Evolutionary conservation across 1,284 basidiomycete genomes (phyloP), one percentile per base, ranked within the genome.

Genomic region (Heterobasidion parviporum): DNA sequence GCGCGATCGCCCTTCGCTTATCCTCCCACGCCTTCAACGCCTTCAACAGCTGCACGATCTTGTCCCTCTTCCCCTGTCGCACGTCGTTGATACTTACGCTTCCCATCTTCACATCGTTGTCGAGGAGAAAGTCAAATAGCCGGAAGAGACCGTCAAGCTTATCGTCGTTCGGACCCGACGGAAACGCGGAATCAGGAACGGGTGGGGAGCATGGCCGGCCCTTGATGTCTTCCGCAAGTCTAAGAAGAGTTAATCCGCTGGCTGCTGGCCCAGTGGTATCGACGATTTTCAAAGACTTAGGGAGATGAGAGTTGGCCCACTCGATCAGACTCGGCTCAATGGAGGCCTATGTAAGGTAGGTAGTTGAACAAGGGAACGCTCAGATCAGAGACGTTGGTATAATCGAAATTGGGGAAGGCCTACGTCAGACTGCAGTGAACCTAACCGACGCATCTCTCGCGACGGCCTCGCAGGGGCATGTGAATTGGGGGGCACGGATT

Each of bases 51-150:
- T 91, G 84, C 8, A 86, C 64, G 60, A 94, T 82, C 73, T 90
- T 92, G 47, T 87, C 85, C 46, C 81, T 74, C 67, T 88, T 89
- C 44, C 89, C 91, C 59, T 82, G 80, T 54, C 89, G 77, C 48
- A 97, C 78, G 69, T 96, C 94, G 66, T 94, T 94, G 71, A 96
- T 93, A 64, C 89, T 94, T 36, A 95, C 87, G 59, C 80, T 83
- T 9, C 88, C 92, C 75, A 94, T 89, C 71, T 89, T 89, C 56
- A 95, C 83, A 55, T 92, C 91, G 60, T 91, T 89, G 64, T 94
- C 92, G 46, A 94, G 80, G 54, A 95, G 71, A 68, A 91, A 92
- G 70, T 95, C 92, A 71, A 94, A 93, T 58, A 94, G 75, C 57
- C 83, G 80, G 74, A 96, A 94, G 45, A 96, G 76, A 14, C 92